phyloP scores from a whole-genome alignment of 768 basidiomycete species.

The Galerina sulciceps region DNA sequence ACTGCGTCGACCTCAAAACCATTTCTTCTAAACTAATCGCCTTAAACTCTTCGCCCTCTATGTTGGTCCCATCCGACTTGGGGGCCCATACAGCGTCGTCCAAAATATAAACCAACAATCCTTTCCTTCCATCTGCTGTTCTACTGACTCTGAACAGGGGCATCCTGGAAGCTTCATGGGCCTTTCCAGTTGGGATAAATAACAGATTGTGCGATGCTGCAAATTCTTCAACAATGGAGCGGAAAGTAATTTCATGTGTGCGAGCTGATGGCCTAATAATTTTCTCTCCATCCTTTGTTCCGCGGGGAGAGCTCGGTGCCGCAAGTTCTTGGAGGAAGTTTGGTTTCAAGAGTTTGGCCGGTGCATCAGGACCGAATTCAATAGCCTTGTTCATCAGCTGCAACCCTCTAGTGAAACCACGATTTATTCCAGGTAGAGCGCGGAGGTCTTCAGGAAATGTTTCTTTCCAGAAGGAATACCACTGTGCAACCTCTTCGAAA shows the following conservation, averaged over 20 bases:
- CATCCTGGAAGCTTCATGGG: constrained; percentile 86
- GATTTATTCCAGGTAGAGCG: constrained; percentile 63
- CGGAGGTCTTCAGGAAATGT: constrained; percentile 76
- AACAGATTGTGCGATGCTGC: constrained; percentile 85
- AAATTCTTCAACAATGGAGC: constrained; percentile 89
- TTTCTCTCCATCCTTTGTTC: constrained; percentile 36
- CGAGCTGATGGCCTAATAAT: constrained; percentile 49
- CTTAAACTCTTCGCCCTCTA: constrained; percentile 62
- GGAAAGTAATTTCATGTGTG: constrained; percentile 88
- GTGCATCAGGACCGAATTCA: constrained; percentile 80
- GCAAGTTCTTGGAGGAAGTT: constrained; percentile 58
- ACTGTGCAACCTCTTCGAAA: constrained; percentile 91
- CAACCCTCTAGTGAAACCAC: constrained; percentile 86
- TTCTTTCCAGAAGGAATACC: constrained; percentile 91
- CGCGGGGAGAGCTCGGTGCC: constrained; percentile 31
- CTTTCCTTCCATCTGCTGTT: constrained; percentile 82
- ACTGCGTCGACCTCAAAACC: constrained; percentile 61
- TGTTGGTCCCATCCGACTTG: constrained; percentile 42
- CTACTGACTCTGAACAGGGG: constrained; percentile 85
- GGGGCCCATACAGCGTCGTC: constrained; percentile 95
- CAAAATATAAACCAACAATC: constrained; percentile 84
- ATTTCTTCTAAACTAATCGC: constrained; percentile 90
- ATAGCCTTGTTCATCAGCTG: constrained; percentile 96
- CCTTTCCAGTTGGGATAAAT: constrained; percentile 86
- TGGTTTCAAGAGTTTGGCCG: constrained; percentile 67